Base-by-base conservation (phyloP, 192 early-diverging fungal genomes). In the Umbelopsis ramanniana region DNA sequence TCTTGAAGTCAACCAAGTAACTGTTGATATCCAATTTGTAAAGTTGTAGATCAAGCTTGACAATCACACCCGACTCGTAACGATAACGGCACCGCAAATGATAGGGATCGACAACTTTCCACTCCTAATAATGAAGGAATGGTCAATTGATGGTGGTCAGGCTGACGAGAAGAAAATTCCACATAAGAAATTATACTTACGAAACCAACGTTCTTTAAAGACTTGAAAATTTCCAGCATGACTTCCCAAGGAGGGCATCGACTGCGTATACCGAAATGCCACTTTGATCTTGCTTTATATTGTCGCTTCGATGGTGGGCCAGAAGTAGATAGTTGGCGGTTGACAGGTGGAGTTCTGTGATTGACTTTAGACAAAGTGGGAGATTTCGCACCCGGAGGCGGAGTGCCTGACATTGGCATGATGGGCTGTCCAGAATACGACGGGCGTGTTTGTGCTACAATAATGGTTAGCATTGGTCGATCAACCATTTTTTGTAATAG, bases 201-300 rank as follows among this genome's bases (percentile, higher is more conserved):
- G 91, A 99, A 97, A 19, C 88, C 87, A 46, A 95, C 83, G 79
- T 94, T 96, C 68, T 91, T 89, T 66, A 99, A 81, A 0, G 97
- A 95, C 15, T 92, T 88, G 82, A 95, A 99, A 11, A 99, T 96
- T 76, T 99, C 98, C 8, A 93, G 85, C 98, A 99, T 98, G 19
- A 99, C 95, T 76, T 98, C 97, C 45, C 87, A 85, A 0, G 98
- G 96, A 26, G 94, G 92, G 72, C 91, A 93, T 68, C 92, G 87
- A 23, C 93, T 95, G 60, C 98, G 89, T 72, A 99, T 98, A 22
- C 98, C 98, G 87, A 97, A 98, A 82, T 99, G 97, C 98, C 98
- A 99, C 79, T 92, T 93, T 6, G 94, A 90, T 53, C 93, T 82
- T 6, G 85, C 81, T 29, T 81, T 84, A 21, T 71, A 53, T 60